Evolutionary conservation across 2,329 filamentous ascomycete species (phyloP), one percentile per base, ranked within the genome.

Genomic region (Esteya vermicola): DNA sequence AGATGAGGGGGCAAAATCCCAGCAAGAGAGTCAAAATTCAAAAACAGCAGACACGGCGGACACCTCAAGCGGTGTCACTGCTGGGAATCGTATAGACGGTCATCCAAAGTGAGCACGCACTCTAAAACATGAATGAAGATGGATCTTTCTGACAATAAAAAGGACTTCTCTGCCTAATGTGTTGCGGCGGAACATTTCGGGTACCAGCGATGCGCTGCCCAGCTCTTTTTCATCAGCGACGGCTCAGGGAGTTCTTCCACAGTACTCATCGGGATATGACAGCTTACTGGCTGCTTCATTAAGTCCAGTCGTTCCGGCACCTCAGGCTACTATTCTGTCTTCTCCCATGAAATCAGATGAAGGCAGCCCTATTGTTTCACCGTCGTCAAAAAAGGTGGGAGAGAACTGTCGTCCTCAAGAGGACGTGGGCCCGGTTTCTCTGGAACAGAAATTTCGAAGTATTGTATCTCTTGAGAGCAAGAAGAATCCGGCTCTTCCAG

Each of bases 141-240:
- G n/a, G n/a, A n/a, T 12, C 2, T 21, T 5, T 22, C 43, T 40
- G 33, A 45, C 42, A 36, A 18, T 9, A 39, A 66, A 57, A 43
- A 58, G 52, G 36, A 67, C 57, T 46, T 57, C 70, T 31, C 62
- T 64, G 61, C 62, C 66, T 43, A 63, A 54, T 18, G 61, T 72
- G 58, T 51, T 69, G 47, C 68, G 64, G 52, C 67, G 64, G 45
- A 64, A 64, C 22, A 62, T 66, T 32, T 56, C 67, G 7, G 32
- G 42, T 6, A 69, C 62, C 41, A 51, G 41, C 23, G 51, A 53
- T 18, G 51, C 44, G 7, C 40, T 53, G 22, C 51, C 52, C 27
- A 60, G 67, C 32, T 56, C 68, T 12, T 57, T 73, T 34, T 68
- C 67, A 2, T 65, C 69, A 2, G 65, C 62, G 32, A 72, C 66